Conservation (phyloP, 2,329 filamentous ascomycete species). For the Fusarium papillatum region DNA sequence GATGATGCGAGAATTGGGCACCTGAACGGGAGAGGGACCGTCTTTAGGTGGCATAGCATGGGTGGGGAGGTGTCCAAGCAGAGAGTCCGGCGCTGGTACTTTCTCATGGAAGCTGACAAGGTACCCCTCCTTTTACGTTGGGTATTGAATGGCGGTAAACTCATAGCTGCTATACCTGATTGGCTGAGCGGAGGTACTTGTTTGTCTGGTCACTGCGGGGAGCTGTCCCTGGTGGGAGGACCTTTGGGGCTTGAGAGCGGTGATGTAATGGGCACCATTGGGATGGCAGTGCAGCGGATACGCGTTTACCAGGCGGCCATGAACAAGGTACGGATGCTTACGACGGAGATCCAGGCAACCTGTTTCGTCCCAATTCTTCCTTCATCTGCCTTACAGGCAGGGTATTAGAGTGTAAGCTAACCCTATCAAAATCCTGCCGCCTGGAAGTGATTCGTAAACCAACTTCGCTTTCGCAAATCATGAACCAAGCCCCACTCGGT, state of each 20-base stretch:
- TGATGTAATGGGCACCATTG: conserved; percentile 36
- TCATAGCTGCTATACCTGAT: neutral
- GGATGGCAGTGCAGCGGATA: conserved; percentile 32
- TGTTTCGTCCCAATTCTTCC: neutral
- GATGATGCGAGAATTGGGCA: conserved; percentile 46
- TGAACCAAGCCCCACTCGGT: conserved; percentile 36
- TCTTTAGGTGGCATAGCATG: conserved; percentile 26
- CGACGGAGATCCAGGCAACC: conserved; percentile 18
- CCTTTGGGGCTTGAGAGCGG: conserved; percentile 8
- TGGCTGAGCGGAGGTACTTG: conserved; percentile 4
- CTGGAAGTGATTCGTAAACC: conserved; percentile 11
- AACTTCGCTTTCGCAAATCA: conserved; percentile 5
- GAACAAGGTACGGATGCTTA: conserved; percentile 8
- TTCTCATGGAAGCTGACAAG: conserved; percentile 15
- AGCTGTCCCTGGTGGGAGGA: conserved; percentile 26
- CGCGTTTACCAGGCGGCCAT: neutral
- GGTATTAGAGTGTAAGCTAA: neutral
- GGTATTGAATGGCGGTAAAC: neutral
- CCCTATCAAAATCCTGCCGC: conserved; percentile 1
- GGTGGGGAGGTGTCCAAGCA: conserved; percentile 29
- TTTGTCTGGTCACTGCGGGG: conserved; percentile 31
- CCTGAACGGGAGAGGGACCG: conserved; percentile 32
- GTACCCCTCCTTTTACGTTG: conserved; percentile 4
- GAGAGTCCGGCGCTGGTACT: conserved; percentile 20
- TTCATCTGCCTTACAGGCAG: neutral